Evolutionary conservation across 805 yeast species (phyloP), one percentile per base, ranked within the genome.

Genomic region (Starmera amethionina): DNA sequence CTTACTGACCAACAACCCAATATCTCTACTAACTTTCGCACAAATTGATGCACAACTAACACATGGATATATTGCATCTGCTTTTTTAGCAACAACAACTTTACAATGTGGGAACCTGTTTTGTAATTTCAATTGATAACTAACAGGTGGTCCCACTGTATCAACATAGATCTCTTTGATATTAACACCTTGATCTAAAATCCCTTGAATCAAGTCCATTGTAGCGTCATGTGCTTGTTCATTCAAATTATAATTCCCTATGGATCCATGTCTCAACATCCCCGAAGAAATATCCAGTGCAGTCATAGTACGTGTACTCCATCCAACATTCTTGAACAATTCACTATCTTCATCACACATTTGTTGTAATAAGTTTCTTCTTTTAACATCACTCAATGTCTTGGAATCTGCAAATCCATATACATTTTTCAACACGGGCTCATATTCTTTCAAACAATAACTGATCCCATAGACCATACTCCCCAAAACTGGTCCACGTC

Each of bases 221-320:
- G 99, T 93, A 0, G 95, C 80, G 52, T 88, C 95, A 54, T 93
- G 97, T 0, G 98, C 98, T 60, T 93, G 98, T 50, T 83, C 95
- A 57, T 94, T 93, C 56, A 93, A 66, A 54, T 90, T 90, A 46
- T 66, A 57, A 40, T 65, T 62, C 39, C 64, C 63, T 13, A 68
- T 56, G 5, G 76, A 67, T 19, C 68, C 68, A 1, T 79, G 79
- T 33, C 79, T 70, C 32, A 88, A 70, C 99, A 93, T 93, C 5
- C 95, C 96, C 9, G 80, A 69, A 7, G 88, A 77, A 7, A 93
- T 90, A 55, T 90, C 97, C 34, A 76, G 64, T 0, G 98, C 89
- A 0, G 95, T 81, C 72, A 93, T 75, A 1, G 82, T 75, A 0
- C 89, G 76, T 2, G 95, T 80, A 0, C 87, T 83, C 82, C 95